Base-by-base conservation (phyloP, 108 stramenopile genomes). In the Nitzschia putrida region DNA sequence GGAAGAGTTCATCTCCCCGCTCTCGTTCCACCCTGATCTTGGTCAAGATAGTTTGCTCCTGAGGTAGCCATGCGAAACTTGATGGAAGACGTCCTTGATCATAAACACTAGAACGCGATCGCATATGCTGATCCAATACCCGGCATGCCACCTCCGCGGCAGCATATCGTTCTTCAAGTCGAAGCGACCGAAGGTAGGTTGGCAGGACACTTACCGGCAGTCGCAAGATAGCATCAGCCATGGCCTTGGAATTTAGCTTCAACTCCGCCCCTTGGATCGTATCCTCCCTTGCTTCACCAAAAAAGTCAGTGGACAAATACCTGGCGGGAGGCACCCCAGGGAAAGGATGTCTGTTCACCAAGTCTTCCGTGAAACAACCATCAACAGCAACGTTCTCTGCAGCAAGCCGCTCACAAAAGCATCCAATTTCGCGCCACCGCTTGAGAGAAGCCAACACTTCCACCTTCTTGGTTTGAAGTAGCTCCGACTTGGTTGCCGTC, bases 151-250 rank as follows among this genome's bases (percentile, higher is more conserved):
- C 83, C 52, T 83, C 83, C 2, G 83, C 84, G 50, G 79, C 80
- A 13, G 79, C 77, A 59, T 90, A 94, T 29, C 86, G 64, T 61
- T 94, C 93, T 63, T 94, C 87, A 16, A 94, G 66, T 9, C 93
- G 82, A 64, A 94, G 67, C 0, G 88, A 73, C 34, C 93, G 69
- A 0, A 88, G 18, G 67, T 89, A 93, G 52, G 73, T 57, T 3
- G 71, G 86, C 22, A 80, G 64, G 23, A 91, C 66, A 8, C 76
- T 67, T 55, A 61, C 57, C 13, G 88, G 89, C 11, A 93, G 57
- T 24, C 92, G 81, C 50, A 90, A 52, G 18, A 88, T 81, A 23
- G 87, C 89, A 64, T 93, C 92, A 12, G 79, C 79, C 18, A 74
- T 74, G 40, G 86, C 84, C 65, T 80, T 83, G 2, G 76, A 74